Evolutionary conservation across 1,139 yeast genomes (phyloP).

Genomic region (Hemisphaericaspora xylanilytica): DNA sequence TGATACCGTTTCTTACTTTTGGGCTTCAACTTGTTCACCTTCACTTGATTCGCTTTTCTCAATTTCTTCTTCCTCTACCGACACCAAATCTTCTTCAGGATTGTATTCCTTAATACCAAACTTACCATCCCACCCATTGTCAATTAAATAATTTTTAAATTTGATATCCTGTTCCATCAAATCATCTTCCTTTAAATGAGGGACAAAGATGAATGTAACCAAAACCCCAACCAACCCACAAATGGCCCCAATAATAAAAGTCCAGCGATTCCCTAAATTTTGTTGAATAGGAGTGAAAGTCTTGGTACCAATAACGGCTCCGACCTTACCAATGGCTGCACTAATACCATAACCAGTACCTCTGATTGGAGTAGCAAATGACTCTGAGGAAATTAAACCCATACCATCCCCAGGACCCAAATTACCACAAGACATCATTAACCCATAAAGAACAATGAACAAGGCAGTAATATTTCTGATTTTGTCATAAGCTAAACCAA

Average conservation of each 20-base stretch:
- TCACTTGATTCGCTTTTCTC: conserved; percentile 3
- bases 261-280: conserved; percentile 32
- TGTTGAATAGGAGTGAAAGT: conserved; percentile 43
- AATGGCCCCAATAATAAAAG: conserved; percentile 62
- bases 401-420: conserved; percentile 76
- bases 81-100: conserved; percentile 16
- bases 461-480: conserved; percentile 40
- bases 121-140: conserved; percentile 65
- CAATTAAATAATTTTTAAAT: conserved; percentile 59
- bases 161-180: conserved; percentile 62
- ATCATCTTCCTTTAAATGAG: conserved; percentile 66
- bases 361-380: conserved; percentile 72
- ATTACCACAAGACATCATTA: conserved; percentile 55
- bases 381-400: conserved; percentile 68
- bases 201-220: conserved; percentile 61
- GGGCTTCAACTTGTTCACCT: neutral
- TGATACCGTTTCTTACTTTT: neutral
- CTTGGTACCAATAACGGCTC: conserved; percentile 50
- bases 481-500: conserved; percentile 45
- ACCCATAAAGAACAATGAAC: conserved; percentile 47
- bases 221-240: conserved; percentile 67
- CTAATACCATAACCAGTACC: conserved; percentile 58
- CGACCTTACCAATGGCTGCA: conserved; percentile 51
- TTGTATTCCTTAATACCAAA: conserved; percentile 45
- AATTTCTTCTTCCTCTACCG: conserved; percentile 5